Conservation (phyloP, 2,329 filamentous ascomycete genomes). For the Aspergillus sp. region DNA sequence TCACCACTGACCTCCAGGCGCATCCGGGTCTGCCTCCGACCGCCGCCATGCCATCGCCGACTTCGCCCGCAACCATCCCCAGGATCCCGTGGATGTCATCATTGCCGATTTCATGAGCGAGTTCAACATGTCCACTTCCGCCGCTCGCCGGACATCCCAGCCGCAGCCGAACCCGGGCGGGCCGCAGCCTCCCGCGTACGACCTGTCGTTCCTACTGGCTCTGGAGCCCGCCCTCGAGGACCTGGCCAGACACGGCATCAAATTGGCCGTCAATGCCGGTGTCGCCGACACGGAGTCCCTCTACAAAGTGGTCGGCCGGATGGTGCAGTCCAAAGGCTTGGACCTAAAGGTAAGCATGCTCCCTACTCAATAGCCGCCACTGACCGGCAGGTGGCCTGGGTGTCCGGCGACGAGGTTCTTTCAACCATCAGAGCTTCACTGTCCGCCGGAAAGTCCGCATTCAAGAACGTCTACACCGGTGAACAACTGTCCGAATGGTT, state of each 20-base stretch:
- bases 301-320: constrained; percentile 28
- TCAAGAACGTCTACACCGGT: constrained; percentile 34
- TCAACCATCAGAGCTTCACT: constrained; percentile 22
- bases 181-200: constrained; percentile 35
- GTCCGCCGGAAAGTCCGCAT: constrained; percentile 23
- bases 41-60: constrained; percentile 37
- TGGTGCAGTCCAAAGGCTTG: constrained; percentile 31
- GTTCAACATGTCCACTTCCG: constrained; percentile 42
- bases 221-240: constrained; percentile 32
- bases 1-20: constrained; percentile 18
- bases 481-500: constrained; percentile 26
- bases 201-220: constrained; percentile 44
- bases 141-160: constrained; percentile 29
- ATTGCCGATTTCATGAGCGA: constrained; percentile 42
- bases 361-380: neutral
- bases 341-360: constrained; percentile 26
- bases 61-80: constrained; percentile 32
- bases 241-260: constrained; percentile 33
- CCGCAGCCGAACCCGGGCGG: constrained; percentile 9
- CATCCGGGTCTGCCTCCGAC: constrained; percentile 38
- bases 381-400: constrained; percentile 34
- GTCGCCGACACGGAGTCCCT: constrained; percentile 34
- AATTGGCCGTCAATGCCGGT: constrained; percentile 38
- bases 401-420: constrained; percentile 40
- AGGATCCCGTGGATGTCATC: constrained; percentile 40